Conservation (phyloP, 805 yeast species). For the Starmerella asiatica region DNA sequence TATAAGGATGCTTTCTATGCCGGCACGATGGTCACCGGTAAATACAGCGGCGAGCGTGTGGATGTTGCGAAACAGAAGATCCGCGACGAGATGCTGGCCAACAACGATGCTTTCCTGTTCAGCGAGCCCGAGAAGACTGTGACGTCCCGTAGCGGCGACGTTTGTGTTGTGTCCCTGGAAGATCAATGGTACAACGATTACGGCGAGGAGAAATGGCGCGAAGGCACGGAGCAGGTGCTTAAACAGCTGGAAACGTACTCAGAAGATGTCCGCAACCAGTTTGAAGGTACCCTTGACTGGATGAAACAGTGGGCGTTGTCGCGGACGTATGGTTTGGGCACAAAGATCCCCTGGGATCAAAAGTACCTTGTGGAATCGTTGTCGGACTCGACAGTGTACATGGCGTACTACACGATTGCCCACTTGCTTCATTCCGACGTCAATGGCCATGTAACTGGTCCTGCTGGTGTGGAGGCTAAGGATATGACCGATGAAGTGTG, state of each 20-base stretch:
- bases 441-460: conserved; percentile 66
- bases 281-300: conserved; percentile 92
- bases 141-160: conserved; percentile 90
- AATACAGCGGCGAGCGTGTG: conserved; percentile 77
- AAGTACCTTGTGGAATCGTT: conserved; percentile 85
- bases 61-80: conserved; percentile 83
- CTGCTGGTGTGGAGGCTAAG: conserved; percentile 59
- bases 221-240: conserved; percentile 66
- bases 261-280: conserved; percentile 76
- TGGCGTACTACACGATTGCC: conserved; percentile 82
- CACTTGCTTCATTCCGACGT: conserved; percentile 77
- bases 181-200: conserved; percentile 98
- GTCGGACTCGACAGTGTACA: conserved; percentile 91
- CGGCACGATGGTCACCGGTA: conserved; percentile 69
- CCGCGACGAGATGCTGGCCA: conserved; percentile 62
- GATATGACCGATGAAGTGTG: conserved; percentile 87
- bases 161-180: conserved; percentile 89
- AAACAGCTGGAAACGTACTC: conserved; percentile 62
- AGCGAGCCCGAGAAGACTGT: conserved; percentile 88
- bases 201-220: conserved; percentile 87
- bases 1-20: conserved; percentile 94
- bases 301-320: conserved; percentile 96
- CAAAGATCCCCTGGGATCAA: conserved; percentile 93
- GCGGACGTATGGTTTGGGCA: conserved; percentile 91
- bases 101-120: conserved; percentile 75